A percentile compares a stretch with the other conserved stretches of the same genome.
Evolutionary conservation across 2,329 filamentous ascomycete species (phyloP).

Genomic region (Tolypocladium guangdongense): DNA sequence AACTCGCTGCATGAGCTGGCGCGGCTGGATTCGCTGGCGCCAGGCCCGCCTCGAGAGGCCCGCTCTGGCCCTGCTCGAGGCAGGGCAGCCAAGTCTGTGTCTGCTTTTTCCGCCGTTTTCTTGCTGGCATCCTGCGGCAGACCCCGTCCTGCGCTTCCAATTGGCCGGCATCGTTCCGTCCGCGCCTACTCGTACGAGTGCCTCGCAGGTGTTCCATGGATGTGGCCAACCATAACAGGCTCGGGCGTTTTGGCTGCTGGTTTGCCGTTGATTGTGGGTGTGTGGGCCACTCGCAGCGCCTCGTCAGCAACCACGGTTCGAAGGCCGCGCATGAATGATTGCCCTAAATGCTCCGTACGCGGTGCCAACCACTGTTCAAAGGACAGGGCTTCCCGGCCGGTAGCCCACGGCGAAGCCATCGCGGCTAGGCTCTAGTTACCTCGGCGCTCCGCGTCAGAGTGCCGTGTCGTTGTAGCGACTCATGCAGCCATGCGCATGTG

Average conservation of each 20-base stretch:
- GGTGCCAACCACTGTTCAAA: not conserved
- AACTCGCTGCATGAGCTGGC: not conserved
- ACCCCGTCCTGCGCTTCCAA: constrained; percentile 5
- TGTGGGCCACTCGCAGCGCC: not conserved
- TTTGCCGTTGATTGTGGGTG: constrained; percentile 6
- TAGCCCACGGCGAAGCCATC: not conserved
- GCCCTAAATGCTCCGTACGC: not conserved
- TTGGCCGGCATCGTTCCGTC: constrained; percentile 18
- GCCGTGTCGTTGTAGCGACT: not conserved
- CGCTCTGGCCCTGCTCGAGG: not conserved
- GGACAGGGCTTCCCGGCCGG: no score
- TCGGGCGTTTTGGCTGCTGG: not conserved
- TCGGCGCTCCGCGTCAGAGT: not conserved
- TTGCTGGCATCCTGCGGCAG: not conserved
- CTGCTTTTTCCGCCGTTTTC: not conserved
- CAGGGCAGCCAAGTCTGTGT: not conserved
- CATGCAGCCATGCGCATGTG: not conserved
- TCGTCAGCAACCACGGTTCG: not conserved
- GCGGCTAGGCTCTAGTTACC: no score
- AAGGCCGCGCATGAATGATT: not conserved
- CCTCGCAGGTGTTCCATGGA: constrained; percentile 29
- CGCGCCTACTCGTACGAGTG: constrained; percentile 29
- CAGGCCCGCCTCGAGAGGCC: no score
- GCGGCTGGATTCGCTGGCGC: not conserved
- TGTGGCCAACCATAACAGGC: constrained; percentile 27